phyloP scores from a whole-genome alignment of 345 rosid genomes.

The Lepidium didymum region DNA sequence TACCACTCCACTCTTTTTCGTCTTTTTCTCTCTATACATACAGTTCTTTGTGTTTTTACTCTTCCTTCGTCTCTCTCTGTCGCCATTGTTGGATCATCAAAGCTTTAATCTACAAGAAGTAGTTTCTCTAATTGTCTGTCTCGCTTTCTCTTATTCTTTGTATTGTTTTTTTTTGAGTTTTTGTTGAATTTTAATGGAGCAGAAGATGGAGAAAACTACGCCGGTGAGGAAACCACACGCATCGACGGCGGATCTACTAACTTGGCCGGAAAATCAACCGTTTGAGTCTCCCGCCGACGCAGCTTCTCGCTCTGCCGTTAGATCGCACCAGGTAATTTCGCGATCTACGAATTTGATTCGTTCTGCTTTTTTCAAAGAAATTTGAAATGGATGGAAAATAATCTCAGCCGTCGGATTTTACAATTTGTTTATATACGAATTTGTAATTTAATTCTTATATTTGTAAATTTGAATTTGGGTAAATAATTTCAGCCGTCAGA shows the following conservation, averaged over 20 bases:
- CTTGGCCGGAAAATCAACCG: slow-evolving; percentile 65
- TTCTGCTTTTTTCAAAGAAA: neutral
- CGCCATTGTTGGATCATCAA: neutral
- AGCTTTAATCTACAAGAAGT: neutral
- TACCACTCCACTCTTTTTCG: slow-evolving; percentile 19
- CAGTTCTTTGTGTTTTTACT: slow-evolving; percentile 10
- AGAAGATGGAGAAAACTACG: slow-evolving; percentile 40
- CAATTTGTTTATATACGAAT: neutral
- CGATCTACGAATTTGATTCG: neutral
- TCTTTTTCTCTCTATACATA: slow-evolving; percentile 4
- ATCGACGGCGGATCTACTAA: slow-evolving; percentile 81
- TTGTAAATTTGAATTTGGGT: neutral
- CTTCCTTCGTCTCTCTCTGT: neutral
- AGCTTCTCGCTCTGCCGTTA: slow-evolving; percentile 45
- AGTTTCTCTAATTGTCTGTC: neutral
- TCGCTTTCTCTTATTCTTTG: neutral
- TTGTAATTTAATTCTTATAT: neutral
- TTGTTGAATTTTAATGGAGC: neutral
- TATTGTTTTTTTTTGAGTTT: neutral
- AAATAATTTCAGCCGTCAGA: slow-evolving; percentile 64
- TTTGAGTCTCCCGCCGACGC: slow-evolving; percentile 32
- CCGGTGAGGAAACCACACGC: slow-evolving; percentile 51
- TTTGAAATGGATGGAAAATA: neutral
- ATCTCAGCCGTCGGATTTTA: slow-evolving; percentile 59
- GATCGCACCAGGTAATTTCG: slow-evolving; percentile 50